phyloP scores from a whole-genome alignment of 192 early-diverging fungal genomes.

The Entomortierella parvispora region DNA sequence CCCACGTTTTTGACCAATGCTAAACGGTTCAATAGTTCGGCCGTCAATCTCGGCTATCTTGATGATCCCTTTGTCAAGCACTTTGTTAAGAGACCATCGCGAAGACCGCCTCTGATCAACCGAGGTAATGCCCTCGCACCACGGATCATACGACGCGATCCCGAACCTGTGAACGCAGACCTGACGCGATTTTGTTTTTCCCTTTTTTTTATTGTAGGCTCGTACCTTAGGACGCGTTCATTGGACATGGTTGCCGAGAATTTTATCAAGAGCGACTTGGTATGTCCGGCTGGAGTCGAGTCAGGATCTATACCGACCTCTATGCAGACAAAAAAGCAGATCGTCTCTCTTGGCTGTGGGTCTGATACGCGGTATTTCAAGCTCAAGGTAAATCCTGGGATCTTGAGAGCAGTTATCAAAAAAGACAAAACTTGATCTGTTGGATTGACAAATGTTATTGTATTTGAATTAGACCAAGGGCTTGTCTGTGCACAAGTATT shows the following conservation, averaged over 20 bases:
- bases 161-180: neutral
- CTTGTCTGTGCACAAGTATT: slow-evolving; percentile 63
- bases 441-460: no score
- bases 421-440: no score
- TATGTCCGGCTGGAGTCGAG: neutral
- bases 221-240: slow-evolving; percentile 77
- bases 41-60: slow-evolving; percentile 84
- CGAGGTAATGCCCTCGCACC: slow-evolving; percentile 62
- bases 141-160: neutral
- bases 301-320: neutral
- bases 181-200: neutral
- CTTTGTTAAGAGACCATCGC: slow-evolving; percentile 79
- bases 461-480: slow-evolving; percentile 27
- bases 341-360: slow-evolving; percentile 91
- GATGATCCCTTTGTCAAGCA: slow-evolving; percentile 82
- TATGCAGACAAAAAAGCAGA: slow-evolving; percentile 66
- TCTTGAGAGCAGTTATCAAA: slow-evolving; percentile 36
- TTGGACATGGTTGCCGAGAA: slow-evolving; percentile 72
- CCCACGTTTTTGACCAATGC: no score
- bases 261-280: slow-evolving; percentile 66
- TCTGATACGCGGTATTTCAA: slow-evolving; percentile 93
- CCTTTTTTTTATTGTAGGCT: slow-evolving; percentile 56
- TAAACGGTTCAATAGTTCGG: slow-evolving; percentile 70
- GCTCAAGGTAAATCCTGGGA: slow-evolving; percentile 63
- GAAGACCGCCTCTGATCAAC: slow-evolving; percentile 93